These are phyloP conservation scores for Dinochytrium kinnereticum DNA, from an alignment of 371 early-diverging fungal species.

Conservation along the genomic window DNA sequence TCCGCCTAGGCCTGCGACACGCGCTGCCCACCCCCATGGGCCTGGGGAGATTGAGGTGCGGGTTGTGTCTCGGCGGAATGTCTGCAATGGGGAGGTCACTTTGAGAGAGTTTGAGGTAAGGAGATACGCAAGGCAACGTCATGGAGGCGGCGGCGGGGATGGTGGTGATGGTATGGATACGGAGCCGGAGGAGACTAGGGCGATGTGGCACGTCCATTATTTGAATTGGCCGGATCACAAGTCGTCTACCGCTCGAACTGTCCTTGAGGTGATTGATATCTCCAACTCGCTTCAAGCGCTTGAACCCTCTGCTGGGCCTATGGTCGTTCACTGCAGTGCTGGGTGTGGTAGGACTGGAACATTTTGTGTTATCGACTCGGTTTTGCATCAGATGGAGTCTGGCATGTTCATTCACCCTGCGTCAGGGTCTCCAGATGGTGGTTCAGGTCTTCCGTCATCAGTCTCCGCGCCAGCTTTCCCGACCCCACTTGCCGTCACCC, in stretches of 20 bases:
- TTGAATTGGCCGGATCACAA: slow-evolving; percentile 90
- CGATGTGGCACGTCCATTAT: slow-evolving; percentile 79
- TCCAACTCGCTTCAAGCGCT: slow-evolving; percentile 58
- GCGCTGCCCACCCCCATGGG: slow-evolving; percentile 7
- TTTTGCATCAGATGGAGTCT: slow-evolving; percentile 49
- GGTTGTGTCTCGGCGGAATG: slow-evolving; percentile 34
- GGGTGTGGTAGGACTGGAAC: slow-evolving; percentile 97
- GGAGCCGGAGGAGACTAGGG: slow-evolving; percentile 37
- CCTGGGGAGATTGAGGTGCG: slow-evolving; percentile 26
- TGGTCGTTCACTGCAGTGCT: slow-evolving; percentile 96
- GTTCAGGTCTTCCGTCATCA: slow-evolving; percentile 1
- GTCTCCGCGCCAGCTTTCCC: no score
- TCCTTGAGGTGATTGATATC: slow-evolving; percentile 65
- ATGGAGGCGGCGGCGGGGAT: neutral
- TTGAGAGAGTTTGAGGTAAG: slow-evolving; percentile 44
- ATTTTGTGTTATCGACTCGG: slow-evolving; percentile 84
- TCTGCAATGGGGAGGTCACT: slow-evolving; percentile 37
- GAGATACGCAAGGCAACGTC: neutral
- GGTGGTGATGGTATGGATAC: slow-evolving; percentile 10
- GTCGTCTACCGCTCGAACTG: slow-evolving; percentile 37
- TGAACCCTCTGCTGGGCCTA: slow-evolving; percentile 59
- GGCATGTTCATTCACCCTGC: neutral
- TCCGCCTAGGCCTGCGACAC: neutral
- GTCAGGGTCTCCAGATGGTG: slow-evolving; percentile 3
- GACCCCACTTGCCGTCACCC: no score